A percentile compares a stretch with the other conserved stretches of the same genome.
These are phyloP conservation scores for Agrocybe praecox DNA, from an alignment of 768 basidiomycete genomes.

Conservation along the genomic window DNA sequence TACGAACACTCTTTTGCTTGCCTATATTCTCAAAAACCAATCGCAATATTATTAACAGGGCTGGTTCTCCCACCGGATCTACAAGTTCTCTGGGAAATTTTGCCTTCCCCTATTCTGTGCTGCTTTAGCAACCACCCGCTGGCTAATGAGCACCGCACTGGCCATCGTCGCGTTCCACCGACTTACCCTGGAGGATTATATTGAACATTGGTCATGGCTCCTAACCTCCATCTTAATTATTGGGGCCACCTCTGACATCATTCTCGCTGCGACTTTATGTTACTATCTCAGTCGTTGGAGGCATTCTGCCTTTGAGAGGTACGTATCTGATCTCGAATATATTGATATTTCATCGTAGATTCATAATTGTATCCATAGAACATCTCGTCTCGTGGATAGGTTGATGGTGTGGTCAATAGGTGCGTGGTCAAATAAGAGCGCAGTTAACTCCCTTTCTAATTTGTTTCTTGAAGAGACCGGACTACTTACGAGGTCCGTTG, in stretches of 20 bases:
- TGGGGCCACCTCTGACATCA: constrained; percentile 18
- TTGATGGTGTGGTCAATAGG: constrained; percentile 17
- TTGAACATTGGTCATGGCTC: constrained; percentile 16
- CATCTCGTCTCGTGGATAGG: constrained; percentile 4
- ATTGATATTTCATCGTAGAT: background rate
- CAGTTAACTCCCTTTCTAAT: background rate
- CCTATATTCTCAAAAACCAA: background rate
- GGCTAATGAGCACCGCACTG: constrained; percentile 13
- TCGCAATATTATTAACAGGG: constrained; percentile 5
- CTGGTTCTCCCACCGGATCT: constrained; percentile 24
- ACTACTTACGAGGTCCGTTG: background rate
- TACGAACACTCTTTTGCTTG: background rate
- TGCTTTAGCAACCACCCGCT: constrained; percentile 15
- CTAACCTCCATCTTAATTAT: constrained; percentile 18
- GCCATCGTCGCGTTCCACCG: constrained; percentile 14
- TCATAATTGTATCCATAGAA: background rate
- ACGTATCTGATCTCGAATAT: background rate
- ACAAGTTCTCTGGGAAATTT: constrained; percentile 14
- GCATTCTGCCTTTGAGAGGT: constrained; percentile 12
- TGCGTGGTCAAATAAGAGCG: background rate
- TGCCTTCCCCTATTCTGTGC: constrained; percentile 16
- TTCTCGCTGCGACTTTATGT: constrained; percentile 18
- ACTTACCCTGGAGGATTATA: constrained; percentile 14
- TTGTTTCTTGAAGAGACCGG: background rate
- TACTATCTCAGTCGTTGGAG: constrained; percentile 18